phyloP scores from a whole-genome alignment of 1,284 basidiomycete genomes.

The Moniliophthora roreri region DNA sequence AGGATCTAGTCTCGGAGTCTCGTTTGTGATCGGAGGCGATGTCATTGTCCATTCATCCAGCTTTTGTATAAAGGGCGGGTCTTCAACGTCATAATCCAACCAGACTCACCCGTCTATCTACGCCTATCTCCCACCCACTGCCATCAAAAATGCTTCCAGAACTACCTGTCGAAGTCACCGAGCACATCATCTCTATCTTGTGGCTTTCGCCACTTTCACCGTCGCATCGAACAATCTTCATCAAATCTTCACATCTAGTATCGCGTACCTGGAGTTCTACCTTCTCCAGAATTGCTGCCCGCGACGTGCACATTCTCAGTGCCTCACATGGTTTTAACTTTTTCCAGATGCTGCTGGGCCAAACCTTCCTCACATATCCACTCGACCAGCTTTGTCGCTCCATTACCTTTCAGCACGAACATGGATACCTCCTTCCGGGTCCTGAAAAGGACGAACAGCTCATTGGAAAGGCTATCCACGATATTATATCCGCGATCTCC shows the following conservation, averaged over 20 bases:
- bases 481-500: not conserved
- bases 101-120: no score
- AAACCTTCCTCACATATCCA: not conserved
- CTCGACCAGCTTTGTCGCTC: not conserved
- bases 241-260: conserved; percentile 1
- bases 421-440: not conserved
- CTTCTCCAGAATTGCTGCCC: not conserved
- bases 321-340: not conserved
- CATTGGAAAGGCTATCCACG: not conserved
- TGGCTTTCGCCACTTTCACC: not conserved
- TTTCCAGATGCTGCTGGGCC: not conserved
- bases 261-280: not conserved
- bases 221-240: not conserved
- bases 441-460: not conserved
- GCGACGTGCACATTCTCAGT: not conserved
- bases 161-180: conserved; percentile 26
- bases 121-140: no score
- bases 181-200: conserved; percentile 18
- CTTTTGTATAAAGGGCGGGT: no score
- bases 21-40: no score
- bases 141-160: no score
- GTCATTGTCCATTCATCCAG: no score
- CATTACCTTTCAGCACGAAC: not conserved
- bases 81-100: no score
- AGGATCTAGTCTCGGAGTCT: no score